phyloP scores from a whole-genome alignment of 768 basidiomycete genomes.

The Pulveroboletus sp. region DNA sequence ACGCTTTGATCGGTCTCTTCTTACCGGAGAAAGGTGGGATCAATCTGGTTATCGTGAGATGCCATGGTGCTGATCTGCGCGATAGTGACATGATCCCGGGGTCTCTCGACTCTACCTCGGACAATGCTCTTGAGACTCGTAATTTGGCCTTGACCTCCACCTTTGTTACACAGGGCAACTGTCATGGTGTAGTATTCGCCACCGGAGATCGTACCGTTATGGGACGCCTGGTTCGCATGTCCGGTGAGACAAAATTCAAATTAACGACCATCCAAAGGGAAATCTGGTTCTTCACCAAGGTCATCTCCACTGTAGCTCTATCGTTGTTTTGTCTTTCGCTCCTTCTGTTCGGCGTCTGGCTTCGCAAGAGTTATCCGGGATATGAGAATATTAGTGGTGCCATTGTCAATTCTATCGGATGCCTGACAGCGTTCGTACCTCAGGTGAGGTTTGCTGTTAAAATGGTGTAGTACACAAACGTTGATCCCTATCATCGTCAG shows the following conservation, averaged over 20 bases:
- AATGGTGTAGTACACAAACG: neutral
- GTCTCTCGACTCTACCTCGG: conserved; percentile 42
- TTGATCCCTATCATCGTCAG: conserved; percentile 9
- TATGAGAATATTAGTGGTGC: conserved; percentile 33
- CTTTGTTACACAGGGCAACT: conserved; percentile 40
- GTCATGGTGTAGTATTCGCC: conserved; percentile 40
- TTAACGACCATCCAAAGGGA: conserved; percentile 46
- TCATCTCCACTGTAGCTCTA: conserved; percentile 42
- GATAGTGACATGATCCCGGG: conserved; percentile 42
- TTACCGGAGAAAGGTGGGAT: conserved; percentile 46
- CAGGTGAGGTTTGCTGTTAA: conserved; percentile 23
- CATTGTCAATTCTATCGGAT: conserved; percentile 39
- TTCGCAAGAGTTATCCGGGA: conserved; percentile 31
- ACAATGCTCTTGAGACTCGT: conserved; percentile 46
- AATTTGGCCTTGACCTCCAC: conserved; percentile 49
- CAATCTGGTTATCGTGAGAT: neutral
- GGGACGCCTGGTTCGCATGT: conserved; percentile 55
- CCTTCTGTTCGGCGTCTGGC: conserved; percentile 42
- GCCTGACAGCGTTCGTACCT: conserved; percentile 40
- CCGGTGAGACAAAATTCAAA: conserved; percentile 43
- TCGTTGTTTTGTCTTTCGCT: conserved; percentile 40
- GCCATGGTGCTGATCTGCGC: neutral
- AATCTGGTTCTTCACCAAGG: conserved; percentile 50
- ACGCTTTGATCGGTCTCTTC: conserved; percentile 49
- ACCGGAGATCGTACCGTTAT: conserved; percentile 43